Evolutionary conservation across 192 early-diverging fungal species (phyloP).

Genomic region (Backusella mclennaniae): DNA sequence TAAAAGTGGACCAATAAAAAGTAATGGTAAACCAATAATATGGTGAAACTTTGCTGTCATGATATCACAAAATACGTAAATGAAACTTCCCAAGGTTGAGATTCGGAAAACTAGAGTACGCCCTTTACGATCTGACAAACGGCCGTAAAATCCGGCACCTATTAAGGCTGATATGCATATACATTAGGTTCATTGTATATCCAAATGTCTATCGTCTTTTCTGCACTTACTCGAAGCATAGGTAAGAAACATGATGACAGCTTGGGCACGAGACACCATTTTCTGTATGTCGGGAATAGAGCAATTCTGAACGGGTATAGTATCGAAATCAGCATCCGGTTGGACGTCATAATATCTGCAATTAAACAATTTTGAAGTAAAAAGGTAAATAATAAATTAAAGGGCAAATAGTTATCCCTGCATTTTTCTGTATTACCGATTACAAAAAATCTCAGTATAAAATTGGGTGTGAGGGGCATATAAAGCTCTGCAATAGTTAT

Average conservation of each 20-base stretch:
- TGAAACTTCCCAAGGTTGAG: slow-evolving; percentile 22
- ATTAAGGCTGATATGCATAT: slow-evolving; percentile 14
- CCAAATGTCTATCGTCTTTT: background rate
- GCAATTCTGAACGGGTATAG: slow-evolving; percentile 30
- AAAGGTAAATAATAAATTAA: background rate
- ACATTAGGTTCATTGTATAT: background rate
- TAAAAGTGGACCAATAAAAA: slow-evolving; percentile 35
- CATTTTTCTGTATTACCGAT: slow-evolving; percentile 23
- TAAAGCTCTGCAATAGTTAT: background rate
- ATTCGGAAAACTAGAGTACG: slow-evolving; percentile 23
- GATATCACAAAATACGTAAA: slow-evolving; percentile 20
- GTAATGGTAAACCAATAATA: slow-evolving; percentile 19
- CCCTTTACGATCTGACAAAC: slow-evolving; percentile 34
- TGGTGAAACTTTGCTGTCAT: slow-evolving; percentile 19
- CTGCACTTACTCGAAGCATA: slow-evolving; percentile 15
- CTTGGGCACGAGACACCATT: slow-evolving; percentile 24
- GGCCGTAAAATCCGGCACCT: slow-evolving; percentile 29
- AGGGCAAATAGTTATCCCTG: background rate
- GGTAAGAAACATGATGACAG: slow-evolving; percentile 21
- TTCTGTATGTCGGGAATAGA: slow-evolving; percentile 36
- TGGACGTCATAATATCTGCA: slow-evolving; percentile 26
- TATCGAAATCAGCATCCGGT: background rate
- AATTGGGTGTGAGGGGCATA: slow-evolving; percentile 30
- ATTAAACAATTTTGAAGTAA: background rate
- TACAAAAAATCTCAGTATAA: slow-evolving; percentile 38